Conservation (phyloP, 306 rosid species). For the Gynostemma pentaphyllum region DNA sequence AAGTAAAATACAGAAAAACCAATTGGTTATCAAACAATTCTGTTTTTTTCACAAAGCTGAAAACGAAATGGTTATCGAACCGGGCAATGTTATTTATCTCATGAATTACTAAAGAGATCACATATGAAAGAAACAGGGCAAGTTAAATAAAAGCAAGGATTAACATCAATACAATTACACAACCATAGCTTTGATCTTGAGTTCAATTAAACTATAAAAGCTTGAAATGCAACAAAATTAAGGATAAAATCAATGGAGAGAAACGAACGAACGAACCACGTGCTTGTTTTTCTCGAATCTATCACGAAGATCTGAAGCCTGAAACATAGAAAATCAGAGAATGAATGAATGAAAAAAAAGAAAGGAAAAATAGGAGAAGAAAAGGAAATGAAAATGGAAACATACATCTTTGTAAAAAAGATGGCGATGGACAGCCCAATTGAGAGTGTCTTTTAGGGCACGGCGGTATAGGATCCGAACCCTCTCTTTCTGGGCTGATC, state of each 20-base stretch:
- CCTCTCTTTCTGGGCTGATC: constrained; percentile 90
- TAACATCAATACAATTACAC: background rate
- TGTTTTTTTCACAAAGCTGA: too few relatives aligned
- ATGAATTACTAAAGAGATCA: too few relatives aligned
- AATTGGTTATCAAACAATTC: too few relatives aligned
- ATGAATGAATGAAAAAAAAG: background rate
- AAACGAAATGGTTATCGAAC: too few relatives aligned
- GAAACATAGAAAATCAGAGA: constrained; percentile 9
- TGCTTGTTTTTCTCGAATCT: constrained; percentile 64
- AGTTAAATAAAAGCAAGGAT: background rate
- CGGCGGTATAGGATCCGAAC: constrained; percentile 89
- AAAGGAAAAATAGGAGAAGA: background rate
- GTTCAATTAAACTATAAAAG: background rate
- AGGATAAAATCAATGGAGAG: background rate
- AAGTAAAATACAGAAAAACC: too few relatives aligned
- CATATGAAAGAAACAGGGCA: too few relatives aligned
- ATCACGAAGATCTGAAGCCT: constrained; percentile 84
- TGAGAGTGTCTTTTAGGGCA: constrained; percentile 89
- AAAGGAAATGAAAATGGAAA: background rate
- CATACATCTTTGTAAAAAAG: constrained; percentile 75
- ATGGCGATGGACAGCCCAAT: constrained; percentile 98
- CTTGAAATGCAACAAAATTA: background rate
- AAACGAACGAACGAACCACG: constrained; percentile 49
- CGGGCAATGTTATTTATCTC: too few relatives aligned
- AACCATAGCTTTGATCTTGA: background rate